phyloP scores from a whole-genome alignment of 139 green algal genomes.

The Haematococcus lacustris region DNA sequence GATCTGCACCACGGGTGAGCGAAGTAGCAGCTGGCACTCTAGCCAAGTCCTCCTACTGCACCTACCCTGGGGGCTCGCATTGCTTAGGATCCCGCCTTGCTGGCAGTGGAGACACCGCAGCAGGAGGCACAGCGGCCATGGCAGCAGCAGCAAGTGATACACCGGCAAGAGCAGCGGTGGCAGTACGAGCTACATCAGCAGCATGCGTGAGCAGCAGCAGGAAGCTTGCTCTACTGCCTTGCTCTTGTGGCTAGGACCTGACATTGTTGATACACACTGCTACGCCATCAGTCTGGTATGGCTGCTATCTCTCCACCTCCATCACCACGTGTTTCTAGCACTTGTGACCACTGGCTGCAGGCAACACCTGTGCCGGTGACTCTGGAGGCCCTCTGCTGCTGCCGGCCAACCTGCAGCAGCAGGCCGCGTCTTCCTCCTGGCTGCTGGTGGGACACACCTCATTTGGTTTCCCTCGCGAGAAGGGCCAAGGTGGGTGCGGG shows the following conservation, averaged over 20 bases:
- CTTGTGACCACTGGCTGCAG: too few species aligned
- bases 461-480: slow-evolving; percentile 18
- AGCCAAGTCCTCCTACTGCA: too few species aligned
- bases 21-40: too few species aligned
- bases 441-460: slow-evolving; percentile 14
- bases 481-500: too few species aligned
- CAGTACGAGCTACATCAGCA: not conserved
- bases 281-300: not conserved
- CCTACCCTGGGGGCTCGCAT: too few species aligned
- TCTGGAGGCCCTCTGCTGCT: slow-evolving; percentile 11
- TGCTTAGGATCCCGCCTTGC: too few species aligned
- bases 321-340: too few species aligned
- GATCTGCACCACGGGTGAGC: slow-evolving; percentile 15
- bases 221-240: not conserved
- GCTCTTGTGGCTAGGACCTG: not conserved
- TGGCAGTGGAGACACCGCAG: not conserved
- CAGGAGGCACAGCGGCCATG: not conserved
- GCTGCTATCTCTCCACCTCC: not conserved
- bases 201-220: not conserved
- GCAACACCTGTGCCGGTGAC: slow-evolving; percentile 17
- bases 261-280: not conserved
- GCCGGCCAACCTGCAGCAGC: not conserved
- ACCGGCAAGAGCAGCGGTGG: too few species aligned
- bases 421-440: too few species aligned
- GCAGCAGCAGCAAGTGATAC: not conserved